These are phyloP conservation scores for Aspergillus sclerotiicarbonarius DNA, from an alignment of 495 filamentous ascomycete genomes.

Conservation along the genomic window DNA sequence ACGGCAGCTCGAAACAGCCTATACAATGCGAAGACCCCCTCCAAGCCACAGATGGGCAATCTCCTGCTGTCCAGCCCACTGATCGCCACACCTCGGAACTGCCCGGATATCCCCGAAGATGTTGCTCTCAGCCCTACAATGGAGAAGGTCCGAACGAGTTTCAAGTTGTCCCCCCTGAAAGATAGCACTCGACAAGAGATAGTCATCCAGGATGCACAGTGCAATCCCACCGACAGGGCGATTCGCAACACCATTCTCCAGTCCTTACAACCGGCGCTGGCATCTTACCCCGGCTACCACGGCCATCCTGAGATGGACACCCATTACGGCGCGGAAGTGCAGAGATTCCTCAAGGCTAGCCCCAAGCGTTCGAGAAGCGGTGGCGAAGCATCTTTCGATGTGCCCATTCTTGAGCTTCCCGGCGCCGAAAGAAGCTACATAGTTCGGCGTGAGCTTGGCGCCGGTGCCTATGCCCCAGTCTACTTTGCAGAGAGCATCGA, in stretches of 20 bases:
- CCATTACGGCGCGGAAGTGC: conserved; percentile 68
- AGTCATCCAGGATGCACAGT: conserved; percentile 76
- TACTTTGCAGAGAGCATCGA: conserved; percentile 80
- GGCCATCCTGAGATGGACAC: conserved; percentile 58
- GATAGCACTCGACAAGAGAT: conserved; percentile 43
- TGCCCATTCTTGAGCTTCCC: conserved; percentile 68
- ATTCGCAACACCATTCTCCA: conserved; percentile 72
- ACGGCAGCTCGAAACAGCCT: conserved; percentile 54
- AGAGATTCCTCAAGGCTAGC: conserved; percentile 69
- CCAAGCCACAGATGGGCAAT: conserved; percentile 46
- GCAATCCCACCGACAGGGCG: conserved; percentile 79
- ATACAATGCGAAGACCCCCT: conserved; percentile 73
- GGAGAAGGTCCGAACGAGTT: conserved; percentile 41
- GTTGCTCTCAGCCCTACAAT: conserved; percentile 44
- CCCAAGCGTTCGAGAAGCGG: conserved; percentile 59
- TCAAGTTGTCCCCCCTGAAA: conserved; percentile 21
- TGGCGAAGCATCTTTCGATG: conserved; percentile 50
- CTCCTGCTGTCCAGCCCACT: conserved; percentile 32
- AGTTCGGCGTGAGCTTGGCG: conserved; percentile 82
- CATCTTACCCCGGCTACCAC: conserved; percentile 73
- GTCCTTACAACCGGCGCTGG: conserved; percentile 66
- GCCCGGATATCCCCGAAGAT: conserved; percentile 35
- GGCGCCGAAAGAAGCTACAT: conserved; percentile 61
- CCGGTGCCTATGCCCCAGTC: conserved; percentile 91
- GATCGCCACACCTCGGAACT: conserved; percentile 28